Percentiles rank a stretch among this genome's conserved stretches.
phyloP scores from a whole-genome alignment of 768 basidiomycete genomes.

The Sarcodon aspratus region DNA sequence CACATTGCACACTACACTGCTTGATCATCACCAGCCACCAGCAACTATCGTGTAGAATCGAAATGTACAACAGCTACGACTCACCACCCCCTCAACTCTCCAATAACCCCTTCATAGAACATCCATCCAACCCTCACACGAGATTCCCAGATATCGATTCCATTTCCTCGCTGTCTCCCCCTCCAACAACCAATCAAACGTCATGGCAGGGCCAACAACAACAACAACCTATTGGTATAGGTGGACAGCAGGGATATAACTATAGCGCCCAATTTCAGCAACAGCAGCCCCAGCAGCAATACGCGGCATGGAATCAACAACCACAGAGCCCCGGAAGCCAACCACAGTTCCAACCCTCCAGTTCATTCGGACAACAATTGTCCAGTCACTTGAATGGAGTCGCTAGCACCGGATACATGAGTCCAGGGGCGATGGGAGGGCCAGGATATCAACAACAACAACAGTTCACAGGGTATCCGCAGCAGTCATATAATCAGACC shows the following conservation, averaged over 20 bases:
- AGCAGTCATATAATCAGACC: not conserved
- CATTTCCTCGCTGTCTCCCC: not conserved
- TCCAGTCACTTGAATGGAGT: conserved; percentile 16
- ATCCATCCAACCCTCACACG: conserved; percentile 24
- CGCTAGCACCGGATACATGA: not conserved
- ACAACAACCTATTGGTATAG: conserved; percentile 17
- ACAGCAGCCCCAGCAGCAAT: conserved; percentile 15
- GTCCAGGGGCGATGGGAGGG: not conserved
- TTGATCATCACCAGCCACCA: not conserved
- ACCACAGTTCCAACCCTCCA: conserved; percentile 34
- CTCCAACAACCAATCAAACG: conserved; percentile 6
- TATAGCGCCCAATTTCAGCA: conserved; percentile 19
- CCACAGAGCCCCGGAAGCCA: conserved; percentile 19
- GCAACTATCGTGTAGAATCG: not conserved
- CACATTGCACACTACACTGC: not conserved
- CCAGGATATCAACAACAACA: conserved; percentile 3
- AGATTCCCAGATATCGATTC: conserved; percentile 57
- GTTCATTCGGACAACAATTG: conserved; percentile 47
- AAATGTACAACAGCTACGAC: conserved; percentile 1
- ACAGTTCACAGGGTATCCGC: not conserved
- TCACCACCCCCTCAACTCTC: conserved; percentile 21
- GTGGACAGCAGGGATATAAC: conserved; percentile 4
- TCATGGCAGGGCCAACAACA: conserved; percentile 12
- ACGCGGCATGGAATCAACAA: conserved; percentile 7
- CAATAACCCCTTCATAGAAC: conserved; percentile 64